A percentile compares a stretch with the other conserved stretches of the same genome.
Evolutionary conservation across 345 rosid species (phyloP).

Genomic region (Pistacia atlantica): DNA sequence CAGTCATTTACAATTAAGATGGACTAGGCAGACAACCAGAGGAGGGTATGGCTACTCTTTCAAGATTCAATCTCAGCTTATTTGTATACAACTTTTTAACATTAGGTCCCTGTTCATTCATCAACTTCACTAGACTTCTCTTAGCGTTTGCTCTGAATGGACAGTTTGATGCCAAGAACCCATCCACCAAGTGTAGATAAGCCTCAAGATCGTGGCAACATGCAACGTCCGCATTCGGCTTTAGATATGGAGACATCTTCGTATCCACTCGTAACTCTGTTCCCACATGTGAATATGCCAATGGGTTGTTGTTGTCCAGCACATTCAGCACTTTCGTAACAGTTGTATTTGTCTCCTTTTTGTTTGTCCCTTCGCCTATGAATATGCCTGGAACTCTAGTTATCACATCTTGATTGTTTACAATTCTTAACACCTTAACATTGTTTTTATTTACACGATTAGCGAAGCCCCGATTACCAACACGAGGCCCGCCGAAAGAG

Average conservation of each 20-base stretch:
- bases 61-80: constrained; percentile 52
- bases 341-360: constrained; percentile 33
- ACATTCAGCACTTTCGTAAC: constrained; percentile 30
- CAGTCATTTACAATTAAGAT: not conserved
- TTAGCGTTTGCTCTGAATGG: constrained; percentile 92
- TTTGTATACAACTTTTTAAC: constrained; percentile 78
- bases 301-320: constrained; percentile 48
- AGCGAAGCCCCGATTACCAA: constrained; percentile 68
- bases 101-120: constrained; percentile 76
- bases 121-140: constrained; percentile 73
- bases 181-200: constrained; percentile 83
- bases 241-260: constrained; percentile 71
- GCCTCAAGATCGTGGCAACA: constrained; percentile 91
- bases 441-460: constrained; percentile 41
- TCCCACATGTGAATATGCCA: constrained; percentile 73
- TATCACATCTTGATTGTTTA: constrained; percentile 79
- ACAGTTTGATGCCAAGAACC: constrained; percentile 68
- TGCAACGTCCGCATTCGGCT: constrained; percentile 64
- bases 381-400: constrained; percentile 79
- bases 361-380: constrained; percentile 31
- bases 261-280: constrained; percentile 63
- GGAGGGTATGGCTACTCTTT: constrained; percentile 33
- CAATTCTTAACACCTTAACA: constrained; percentile 74
- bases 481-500: constrained; percentile 92
- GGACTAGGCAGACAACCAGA: constrained; percentile 65